Base-by-base conservation (phyloP, 164 flowering plant genomes). In the Kingdonia uniflora region DNA sequence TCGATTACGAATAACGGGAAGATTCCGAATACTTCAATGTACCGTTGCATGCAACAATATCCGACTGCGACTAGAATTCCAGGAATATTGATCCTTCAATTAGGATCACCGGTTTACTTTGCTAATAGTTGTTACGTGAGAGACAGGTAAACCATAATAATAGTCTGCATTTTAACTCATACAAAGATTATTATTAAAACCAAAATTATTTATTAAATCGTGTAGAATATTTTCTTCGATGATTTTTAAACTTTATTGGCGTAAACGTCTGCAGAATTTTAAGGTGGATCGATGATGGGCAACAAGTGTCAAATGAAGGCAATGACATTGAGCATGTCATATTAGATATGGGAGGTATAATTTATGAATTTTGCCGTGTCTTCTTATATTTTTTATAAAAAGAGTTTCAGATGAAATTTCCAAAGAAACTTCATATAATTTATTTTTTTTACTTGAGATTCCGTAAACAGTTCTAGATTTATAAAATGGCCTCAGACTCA, bases 71-170 rank as follows among this genome's bases (percentile, higher is more conserved):
- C 47, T 1, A 53, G 20, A 5, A 22, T 64, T 14, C 77, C 76
- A 0, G 88, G 91, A 12, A 51, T 78, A 44, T 55, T 90, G 5
- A 52, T 81, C 45, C 55, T 90, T 5, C 77, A 87, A 55, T 42
- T 90, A 29, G 94, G 88, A 24, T 82, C 95, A 0, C 97, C 91
- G 0, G 65, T 87, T 53, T 87, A 78, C 67, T 90, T 70, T 60
- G 79, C 91, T 8, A 82, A 74, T 52, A 48, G 68, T 61, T 56
- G 56, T 48, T 90, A 90, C 57, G 5, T 84, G 0, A 73, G 77
- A 60, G 95, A 90, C 57, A 86, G 87, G 97, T 85, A 60, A 43
- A 2, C 2, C 11, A 5, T 29, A 4, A 29, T n/a, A n/a, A n/a
- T n/a, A 29, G 8, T 29, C 35, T 8, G 8, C 35, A 29, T 29